Percentiles rank a stretch among this genome's conserved stretches.
Evolutionary conservation across 2,329 filamentous ascomycete species (phyloP).

Genomic region (Diaporthe velutina): DNA sequence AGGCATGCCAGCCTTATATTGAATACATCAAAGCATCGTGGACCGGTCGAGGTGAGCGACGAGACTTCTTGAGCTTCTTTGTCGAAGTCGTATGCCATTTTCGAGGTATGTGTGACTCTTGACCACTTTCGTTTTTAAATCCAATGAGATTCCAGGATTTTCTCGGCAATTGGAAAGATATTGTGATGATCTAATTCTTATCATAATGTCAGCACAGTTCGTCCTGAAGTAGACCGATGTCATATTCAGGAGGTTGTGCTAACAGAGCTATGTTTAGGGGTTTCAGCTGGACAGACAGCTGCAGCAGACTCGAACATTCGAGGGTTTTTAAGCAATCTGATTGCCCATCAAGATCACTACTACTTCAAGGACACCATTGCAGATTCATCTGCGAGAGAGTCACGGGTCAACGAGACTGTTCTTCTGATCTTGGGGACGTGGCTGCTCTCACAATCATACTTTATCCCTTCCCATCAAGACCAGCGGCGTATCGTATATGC

Average conservation of each 20-base stretch:
- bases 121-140: background rate
- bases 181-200: too few species aligned
- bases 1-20: background rate
- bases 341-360: background rate
- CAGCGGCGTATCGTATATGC: background rate
- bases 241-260: background rate
- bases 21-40: background rate
- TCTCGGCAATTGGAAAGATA: background rate
- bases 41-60: background rate
- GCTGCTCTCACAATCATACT: slow-evolving; percentile 1
- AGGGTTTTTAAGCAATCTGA: background rate
- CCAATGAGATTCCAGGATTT: too few species aligned
- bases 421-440: slow-evolving; percentile 1
- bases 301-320: background rate
- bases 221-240: background rate
- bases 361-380: background rate
- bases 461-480: background rate
- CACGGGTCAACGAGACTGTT: background rate
- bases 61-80: background rate
- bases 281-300: background rate
- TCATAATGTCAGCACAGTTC: too few species aligned
- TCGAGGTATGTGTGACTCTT: background rate
- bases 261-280: rapidly evolving
- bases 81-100: background rate
- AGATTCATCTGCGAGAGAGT: background rate